Base-by-base conservation (phyloP, 2,329 filamentous ascomycete species). In the Emergomyces orientalis region DNA sequence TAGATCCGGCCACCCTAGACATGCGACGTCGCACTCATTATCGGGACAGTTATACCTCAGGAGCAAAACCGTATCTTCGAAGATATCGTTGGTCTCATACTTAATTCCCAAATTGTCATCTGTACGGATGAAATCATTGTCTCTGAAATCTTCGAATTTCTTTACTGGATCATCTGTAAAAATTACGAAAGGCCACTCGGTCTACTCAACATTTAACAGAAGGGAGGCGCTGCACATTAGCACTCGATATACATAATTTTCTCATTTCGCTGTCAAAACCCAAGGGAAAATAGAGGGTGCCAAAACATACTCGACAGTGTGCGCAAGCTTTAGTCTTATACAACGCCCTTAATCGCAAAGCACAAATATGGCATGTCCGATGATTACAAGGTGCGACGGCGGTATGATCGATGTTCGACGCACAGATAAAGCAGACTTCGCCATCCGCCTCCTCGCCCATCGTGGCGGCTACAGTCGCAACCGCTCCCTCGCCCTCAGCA, bases 241-340 rank as follows among this genome's bases (percentile, higher is more conserved):
- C 30, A 61, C 43, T 51, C 65, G 14, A 8, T 19, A 39, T 30
- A 30, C 30, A 34, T 34, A 61, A 17, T 13, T n/a, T 19, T 41
- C 37, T n/a, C 30, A 22, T 4, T 25, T 37, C 27, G 13, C 19
- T 13, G 17, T n/a, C 17, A n/a, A 34, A 55, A 13, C 19, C 2
- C 7, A 32, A 37, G 8, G 8, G 13, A n/a, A 9, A 57, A 22
- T 3, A 22, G 17, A 1, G 14, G n/a, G 6, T n/a, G 14, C 19
- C 11, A 47, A 54, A 34, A 80, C 88, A 69, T 82, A 92, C 90
- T 72, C 94, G 83, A 74, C 94, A 99, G 75, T 97, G 92, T n/a
- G 92, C 89, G 76, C 94, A 99, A 67, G 92, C 89, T 75, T 96
- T 96, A 64, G 87, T 95, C 80, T 97, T 97, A 78, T 97, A 99